Percentiles rank a stretch among this genome's conserved stretches.
These are phyloP conservation scores for Fagus crenata DNA, from an alignment of 306 rosid genomes.

Conservation along the genomic window DNA sequence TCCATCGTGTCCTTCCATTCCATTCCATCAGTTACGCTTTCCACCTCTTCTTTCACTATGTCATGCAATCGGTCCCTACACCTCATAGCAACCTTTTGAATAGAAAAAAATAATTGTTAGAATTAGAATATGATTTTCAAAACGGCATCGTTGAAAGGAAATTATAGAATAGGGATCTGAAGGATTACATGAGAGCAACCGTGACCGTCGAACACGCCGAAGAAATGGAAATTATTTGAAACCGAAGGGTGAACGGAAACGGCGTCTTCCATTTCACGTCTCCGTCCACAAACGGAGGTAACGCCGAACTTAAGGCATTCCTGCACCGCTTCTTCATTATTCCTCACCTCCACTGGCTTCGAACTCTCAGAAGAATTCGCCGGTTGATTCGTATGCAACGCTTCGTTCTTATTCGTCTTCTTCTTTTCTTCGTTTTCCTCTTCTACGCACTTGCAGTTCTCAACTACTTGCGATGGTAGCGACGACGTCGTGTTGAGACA, in stretches of 20 bases:
- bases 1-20: slow-evolving; percentile 50
- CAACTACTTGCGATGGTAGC: too few species aligned
- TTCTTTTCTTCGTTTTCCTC: neutral
- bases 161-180: neutral
- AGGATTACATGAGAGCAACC: slow-evolving; percentile 90
- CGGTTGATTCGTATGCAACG: neutral
- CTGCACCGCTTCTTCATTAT: neutral
- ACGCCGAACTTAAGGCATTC: slow-evolving; percentile 51
- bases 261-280: slow-evolving; percentile 92
- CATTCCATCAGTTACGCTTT: neutral
- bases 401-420: neutral
- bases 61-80: slow-evolving; percentile 50
- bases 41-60: slow-evolving; percentile 44
- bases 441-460: neutral
- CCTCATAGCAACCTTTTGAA: slow-evolving; percentile 42
- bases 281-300: slow-evolving; percentile 84
- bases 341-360: neutral
- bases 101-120: neutral
- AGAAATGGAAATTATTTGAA: slow-evolving; percentile 41
- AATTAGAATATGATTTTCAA: neutral
- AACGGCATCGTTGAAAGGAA: neutral
- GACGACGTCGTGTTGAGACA: slow-evolving; percentile 28
- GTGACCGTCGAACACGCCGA: slow-evolving; percentile 96
- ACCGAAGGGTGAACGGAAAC: slow-evolving; percentile 56
- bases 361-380: neutral